Base-by-base conservation (phyloP, 106 monocot species). In the Acorus gramineus region DNA sequence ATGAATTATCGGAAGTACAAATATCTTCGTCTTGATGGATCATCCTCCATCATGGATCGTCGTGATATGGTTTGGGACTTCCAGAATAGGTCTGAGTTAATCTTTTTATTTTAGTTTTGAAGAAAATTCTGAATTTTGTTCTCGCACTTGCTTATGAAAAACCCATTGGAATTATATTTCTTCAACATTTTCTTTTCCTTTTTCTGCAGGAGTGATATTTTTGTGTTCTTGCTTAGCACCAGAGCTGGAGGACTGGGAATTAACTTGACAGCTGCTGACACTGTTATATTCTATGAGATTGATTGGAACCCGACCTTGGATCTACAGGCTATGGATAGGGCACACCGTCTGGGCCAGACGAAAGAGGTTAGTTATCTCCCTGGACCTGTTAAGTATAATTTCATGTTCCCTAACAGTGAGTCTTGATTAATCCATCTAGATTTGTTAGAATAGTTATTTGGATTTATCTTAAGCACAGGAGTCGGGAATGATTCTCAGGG, bases 161-260 rank as follows among this genome's bases (percentile, higher is more conserved):
- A 28, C 28, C 28, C 28, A 1, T 28, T 28, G n/a, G 10, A 28
- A 4, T 49, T 46, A 47, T 14, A 7, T 28, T 5, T 13, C 4
- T 50, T 28, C 28, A 28, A 28, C 28, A 14, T 42, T 2, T 14
- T 50, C 13, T 11, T 14, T 11, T 69, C 2, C 14, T 62, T 45
- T 68, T 73, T 3, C 48, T 81, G 71, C 82, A 96, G 91, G 74
- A 91, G 73, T 60, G 96, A 96, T 61, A 80, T 96, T 59, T 96
- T 96, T 85, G 96, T 96, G 54, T 96, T 96, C 79, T 81, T 96
- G 69, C 68, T 96, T 55, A 96, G 96, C 69, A 96, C 96, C 7
- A 90, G 96, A 83, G 96, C 96, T 63, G 91, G 96, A 77, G 96
- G 96, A 13, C 77, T 96, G 48, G 96, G 96, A 79, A 96, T 96